These are phyloP conservation scores for Miamiensis avidus DNA, from an alignment of 169 alveolate genomes.

Conservation along the genomic window DNA sequence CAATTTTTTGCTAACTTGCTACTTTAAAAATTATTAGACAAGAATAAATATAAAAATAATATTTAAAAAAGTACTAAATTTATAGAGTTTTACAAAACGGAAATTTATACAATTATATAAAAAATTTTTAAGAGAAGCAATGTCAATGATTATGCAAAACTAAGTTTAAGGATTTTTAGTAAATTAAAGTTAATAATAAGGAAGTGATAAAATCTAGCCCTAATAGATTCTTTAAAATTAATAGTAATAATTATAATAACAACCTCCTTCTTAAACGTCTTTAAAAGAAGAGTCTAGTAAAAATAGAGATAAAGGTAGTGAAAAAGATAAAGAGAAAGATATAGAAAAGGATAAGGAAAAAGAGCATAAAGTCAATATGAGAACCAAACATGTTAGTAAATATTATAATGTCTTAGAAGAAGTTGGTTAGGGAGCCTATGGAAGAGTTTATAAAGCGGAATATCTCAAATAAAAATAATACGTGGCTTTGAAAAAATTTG, in stretches of 20 bases:
- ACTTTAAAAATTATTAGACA: too few species aligned
- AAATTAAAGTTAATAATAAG: too few species aligned
- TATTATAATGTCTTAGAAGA: slow-evolving; percentile 47
- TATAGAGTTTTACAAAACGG: too few species aligned
- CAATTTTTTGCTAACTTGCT: too few species aligned
- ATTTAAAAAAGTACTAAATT: too few species aligned
- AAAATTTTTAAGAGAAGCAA: too few species aligned
- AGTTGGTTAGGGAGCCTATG: slow-evolving; percentile 53
- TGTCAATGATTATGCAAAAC: too few species aligned
- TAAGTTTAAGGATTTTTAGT: too few species aligned
- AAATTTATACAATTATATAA: too few species aligned
- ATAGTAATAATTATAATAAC: not conserved
- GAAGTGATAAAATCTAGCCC: not conserved
- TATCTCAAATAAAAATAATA: slow-evolving; percentile 34
- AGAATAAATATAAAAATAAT: too few species aligned
- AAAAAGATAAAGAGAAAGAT: not conserved
- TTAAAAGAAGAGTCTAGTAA: not conserved
- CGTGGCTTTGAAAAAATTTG: slow-evolving; percentile 43
- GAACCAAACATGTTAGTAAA: slow-evolving; percentile 40
- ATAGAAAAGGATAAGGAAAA: not conserved
- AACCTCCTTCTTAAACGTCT: not conserved
- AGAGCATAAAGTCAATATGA: slow-evolving; percentile 12
- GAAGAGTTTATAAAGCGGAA: slow-evolving; percentile 73
- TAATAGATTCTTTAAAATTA: too few species aligned
- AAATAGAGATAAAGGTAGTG: not conserved